Conservation (phyloP, 2,329 filamentous ascomycete species). For the Cercospora sojina region DNA sequence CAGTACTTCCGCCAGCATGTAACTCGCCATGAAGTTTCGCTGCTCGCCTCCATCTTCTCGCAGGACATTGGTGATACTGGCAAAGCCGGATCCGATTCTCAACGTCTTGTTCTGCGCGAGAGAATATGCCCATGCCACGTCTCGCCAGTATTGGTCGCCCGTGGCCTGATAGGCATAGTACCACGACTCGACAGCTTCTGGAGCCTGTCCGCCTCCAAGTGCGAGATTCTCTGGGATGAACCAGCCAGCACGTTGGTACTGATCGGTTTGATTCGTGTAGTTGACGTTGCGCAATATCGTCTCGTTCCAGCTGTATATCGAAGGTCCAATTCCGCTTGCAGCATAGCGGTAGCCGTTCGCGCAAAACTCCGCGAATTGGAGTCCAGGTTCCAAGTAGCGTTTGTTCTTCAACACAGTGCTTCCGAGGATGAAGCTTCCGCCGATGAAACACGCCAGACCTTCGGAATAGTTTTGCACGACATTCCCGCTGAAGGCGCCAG, state of each 20-base stretch:
- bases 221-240: slow-evolving; percentile 56
- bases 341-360: slow-evolving; percentile 70
- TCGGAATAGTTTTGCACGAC: slow-evolving; percentile 42
- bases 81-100: slow-evolving; percentile 22
- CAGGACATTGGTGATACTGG: slow-evolving; percentile 22
- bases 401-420: slow-evolving; percentile 66
- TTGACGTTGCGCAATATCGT: slow-evolving; percentile 33
- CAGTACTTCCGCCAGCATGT: slow-evolving; percentile 81
- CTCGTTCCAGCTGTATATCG: slow-evolving; percentile 50
- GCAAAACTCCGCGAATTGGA: slow-evolving; percentile 70
- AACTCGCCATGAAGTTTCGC: slow-evolving; percentile 76
- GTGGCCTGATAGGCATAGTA: slow-evolving; percentile 31
- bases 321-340: slow-evolving; percentile 72
- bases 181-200: slow-evolving; percentile 30
- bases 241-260: slow-evolving; percentile 69
- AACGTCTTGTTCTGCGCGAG: slow-evolving; percentile 20
- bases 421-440: slow-evolving; percentile 81
- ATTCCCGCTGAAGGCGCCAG: slow-evolving; percentile 57
- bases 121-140: slow-evolving; percentile 26
- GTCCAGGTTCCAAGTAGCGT: slow-evolving; percentile 71
- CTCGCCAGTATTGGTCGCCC: slow-evolving; percentile 25
- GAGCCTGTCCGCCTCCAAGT: slow-evolving; percentile 50
- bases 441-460: slow-evolving; percentile 74
- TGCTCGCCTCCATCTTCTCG: slow-evolving; percentile 49
- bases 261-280: slow-evolving; percentile 45